A percentile compares a stretch with the other conserved stretches of the same genome.
Evolutionary conservation across 2,329 filamentous ascomycete genomes (phyloP).

Genomic region (Escovopsis sp.): DNA sequence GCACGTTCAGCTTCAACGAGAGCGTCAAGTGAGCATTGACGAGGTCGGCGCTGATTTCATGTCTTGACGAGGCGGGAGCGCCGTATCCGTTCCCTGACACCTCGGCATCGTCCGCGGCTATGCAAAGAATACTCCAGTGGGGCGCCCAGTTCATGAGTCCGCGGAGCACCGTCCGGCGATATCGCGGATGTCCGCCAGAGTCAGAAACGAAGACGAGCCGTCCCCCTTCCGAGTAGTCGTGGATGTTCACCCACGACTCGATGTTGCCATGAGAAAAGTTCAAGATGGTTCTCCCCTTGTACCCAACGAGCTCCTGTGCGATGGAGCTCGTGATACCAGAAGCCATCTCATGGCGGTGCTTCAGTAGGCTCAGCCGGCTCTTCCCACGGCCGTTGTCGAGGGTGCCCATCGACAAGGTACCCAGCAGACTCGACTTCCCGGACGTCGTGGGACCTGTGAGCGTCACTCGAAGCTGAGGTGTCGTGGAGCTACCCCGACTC

Average conservation of each 20-base stretch:
- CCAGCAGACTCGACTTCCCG: slow-evolving; percentile 82
- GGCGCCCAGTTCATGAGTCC: slow-evolving; percentile 92
- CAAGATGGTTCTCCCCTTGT: slow-evolving; percentile 45
- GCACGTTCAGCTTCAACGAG: slow-evolving; percentile 65
- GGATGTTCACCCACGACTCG: slow-evolving; percentile 88
- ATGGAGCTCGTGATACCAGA: slow-evolving; percentile 91
- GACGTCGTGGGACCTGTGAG: slow-evolving; percentile 79
- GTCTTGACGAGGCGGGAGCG: neutral
- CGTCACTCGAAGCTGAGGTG: slow-evolving; percentile 70
- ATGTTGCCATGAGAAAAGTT: slow-evolving; percentile 82
- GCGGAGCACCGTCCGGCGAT: slow-evolving; percentile 73
- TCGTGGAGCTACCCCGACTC: slow-evolving; percentile 34
- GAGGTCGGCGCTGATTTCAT: slow-evolving; percentile 44
- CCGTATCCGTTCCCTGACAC: slow-evolving; percentile 10
- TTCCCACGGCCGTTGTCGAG: slow-evolving; percentile 87
- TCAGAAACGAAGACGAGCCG: slow-evolving; percentile 81
- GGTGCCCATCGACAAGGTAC: slow-evolving; percentile 73
- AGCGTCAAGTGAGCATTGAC: slow-evolving; percentile 70
- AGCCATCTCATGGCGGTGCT: slow-evolving; percentile 82
- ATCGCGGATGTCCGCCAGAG: slow-evolving; percentile 80
- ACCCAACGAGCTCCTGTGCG: slow-evolving; percentile 85
- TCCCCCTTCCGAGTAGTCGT: slow-evolving; percentile 57
- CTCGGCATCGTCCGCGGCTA: slow-evolving; percentile 62
- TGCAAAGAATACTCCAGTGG: slow-evolving; percentile 81
- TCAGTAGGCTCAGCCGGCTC: slow-evolving; percentile 73